Conservation (phyloP, 2,329 filamentous ascomycete species). For the Triangularia verruculosa region DNA sequence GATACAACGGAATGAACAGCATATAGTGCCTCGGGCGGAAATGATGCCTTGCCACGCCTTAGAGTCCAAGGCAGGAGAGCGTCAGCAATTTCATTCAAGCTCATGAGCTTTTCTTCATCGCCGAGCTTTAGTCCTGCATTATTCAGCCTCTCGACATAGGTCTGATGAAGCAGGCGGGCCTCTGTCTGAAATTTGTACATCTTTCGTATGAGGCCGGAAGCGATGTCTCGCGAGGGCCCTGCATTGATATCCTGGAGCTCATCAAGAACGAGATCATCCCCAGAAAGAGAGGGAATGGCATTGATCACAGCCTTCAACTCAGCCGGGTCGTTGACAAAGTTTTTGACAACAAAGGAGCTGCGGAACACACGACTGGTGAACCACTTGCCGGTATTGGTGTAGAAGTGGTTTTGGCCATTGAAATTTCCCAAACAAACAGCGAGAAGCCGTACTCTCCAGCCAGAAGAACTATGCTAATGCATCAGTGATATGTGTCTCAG, state of each 20-base stretch:
- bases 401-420: constrained; percentile 52
- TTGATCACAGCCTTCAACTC: constrained; percentile 43
- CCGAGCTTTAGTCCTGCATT: constrained; percentile 43
- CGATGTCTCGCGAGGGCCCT: constrained; percentile 44
- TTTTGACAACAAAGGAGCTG: constrained; percentile 49
- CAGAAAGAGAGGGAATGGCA: constrained; percentile 35
- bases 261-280: constrained; percentile 33
- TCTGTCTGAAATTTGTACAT: constrained; percentile 46
- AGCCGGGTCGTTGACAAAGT: constrained; percentile 39
- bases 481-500: neutral
- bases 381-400: constrained; percentile 50
- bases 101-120: constrained; percentile 44
- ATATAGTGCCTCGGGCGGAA: constrained; percentile 54
- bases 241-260: constrained; percentile 39
- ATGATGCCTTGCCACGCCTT: constrained; percentile 37
- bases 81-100: constrained; percentile 50
- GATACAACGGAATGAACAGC: constrained; percentile 66
- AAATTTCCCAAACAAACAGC: constrained; percentile 53
- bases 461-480: constrained; percentile 16
- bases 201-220: constrained; percentile 42
- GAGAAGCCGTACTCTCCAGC: constrained; percentile 43
- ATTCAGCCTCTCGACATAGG: constrained; percentile 47
- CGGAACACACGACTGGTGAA: constrained; percentile 44
- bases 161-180: constrained; percentile 46
- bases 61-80: constrained; percentile 31